Evolutionary conservation across 2,329 filamentous ascomycete genomes (phyloP).

Genomic region (Trichoderma gracile): DNA sequence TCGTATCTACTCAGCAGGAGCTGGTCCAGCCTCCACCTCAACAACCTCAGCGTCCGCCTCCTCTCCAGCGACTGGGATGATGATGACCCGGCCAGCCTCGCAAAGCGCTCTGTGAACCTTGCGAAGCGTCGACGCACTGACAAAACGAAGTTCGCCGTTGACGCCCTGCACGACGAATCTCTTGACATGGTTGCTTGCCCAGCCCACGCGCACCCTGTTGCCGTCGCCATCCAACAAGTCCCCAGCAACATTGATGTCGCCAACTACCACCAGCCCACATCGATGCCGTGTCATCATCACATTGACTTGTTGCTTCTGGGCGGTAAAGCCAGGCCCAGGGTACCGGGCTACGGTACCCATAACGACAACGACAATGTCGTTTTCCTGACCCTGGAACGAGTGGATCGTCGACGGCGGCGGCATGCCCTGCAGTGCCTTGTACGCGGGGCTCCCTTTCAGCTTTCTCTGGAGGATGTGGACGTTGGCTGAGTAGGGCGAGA

Average conservation of each 20-base stretch:
- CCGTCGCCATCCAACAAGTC: background rate
- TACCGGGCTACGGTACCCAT: slow-evolving; percentile 26
- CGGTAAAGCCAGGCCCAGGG: background rate
- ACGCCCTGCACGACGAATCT: background rate
- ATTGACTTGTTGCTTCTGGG: slow-evolving; percentile 25
- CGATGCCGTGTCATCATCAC: slow-evolving; percentile 28
- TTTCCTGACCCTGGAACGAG: slow-evolving; percentile 32
- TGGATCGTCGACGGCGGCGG: slow-evolving; percentile 27
- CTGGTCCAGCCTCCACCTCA: background rate
- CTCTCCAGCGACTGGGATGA: background rate
- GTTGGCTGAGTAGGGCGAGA: slow-evolving; percentile 30
- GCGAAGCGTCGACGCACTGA: background rate
- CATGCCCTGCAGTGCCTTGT: slow-evolving; percentile 25
- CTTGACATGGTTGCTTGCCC: background rate
- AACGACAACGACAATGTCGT: slow-evolving; percentile 30
- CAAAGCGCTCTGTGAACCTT: background rate
- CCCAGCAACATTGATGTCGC: slow-evolving; percentile 27
- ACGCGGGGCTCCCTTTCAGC: slow-evolving; percentile 19
- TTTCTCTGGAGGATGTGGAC: slow-evolving; percentile 15
- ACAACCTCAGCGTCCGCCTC: background rate
- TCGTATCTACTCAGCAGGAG: background rate
- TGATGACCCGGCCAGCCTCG: background rate
- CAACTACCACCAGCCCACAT: slow-evolving; percentile 29
- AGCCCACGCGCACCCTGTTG: background rate
- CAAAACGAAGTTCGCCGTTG: background rate